phyloP scores from a whole-genome alignment of 768 basidiomycete species.

The Mycena polygramma region DNA sequence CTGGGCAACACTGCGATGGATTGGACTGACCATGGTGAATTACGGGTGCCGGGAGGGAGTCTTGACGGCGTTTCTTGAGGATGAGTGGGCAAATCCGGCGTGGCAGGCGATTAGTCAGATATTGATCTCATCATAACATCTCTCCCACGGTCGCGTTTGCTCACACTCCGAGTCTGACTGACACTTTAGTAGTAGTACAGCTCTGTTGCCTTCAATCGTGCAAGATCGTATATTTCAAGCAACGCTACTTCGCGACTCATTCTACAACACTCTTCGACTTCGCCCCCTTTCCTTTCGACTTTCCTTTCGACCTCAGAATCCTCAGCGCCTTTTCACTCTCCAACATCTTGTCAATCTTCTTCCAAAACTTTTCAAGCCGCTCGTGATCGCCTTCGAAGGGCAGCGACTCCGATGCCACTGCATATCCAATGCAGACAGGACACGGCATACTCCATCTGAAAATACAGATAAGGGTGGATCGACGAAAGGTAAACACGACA shows the following conservation, averaged over 20 bases:
- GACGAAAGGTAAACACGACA: no score
- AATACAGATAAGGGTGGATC: neutral
- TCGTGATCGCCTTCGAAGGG: slow-evolving; percentile 15
- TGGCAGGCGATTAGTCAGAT: no score
- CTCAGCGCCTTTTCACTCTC: neutral
- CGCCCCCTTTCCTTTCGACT: neutral
- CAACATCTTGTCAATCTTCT: slow-evolving; percentile 24
- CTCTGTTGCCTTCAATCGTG: no score
- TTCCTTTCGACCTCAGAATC: neutral
- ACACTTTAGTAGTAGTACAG: no score
- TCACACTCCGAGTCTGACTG: no score
- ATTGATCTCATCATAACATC: no score
- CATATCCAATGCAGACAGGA: slow-evolving; percentile 30
- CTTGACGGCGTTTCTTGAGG: slow-evolving; percentile 31
- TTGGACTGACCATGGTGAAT: slow-evolving; percentile 62
- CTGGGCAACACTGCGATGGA: neutral
- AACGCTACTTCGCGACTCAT: no score
- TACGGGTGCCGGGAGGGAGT: slow-evolving; percentile 54
- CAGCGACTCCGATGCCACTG: neutral
- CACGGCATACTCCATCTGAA: slow-evolving; percentile 22
- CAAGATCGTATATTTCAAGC: no score
- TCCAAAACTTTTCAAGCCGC: slow-evolving; percentile 15
- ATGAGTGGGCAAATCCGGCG: no score
- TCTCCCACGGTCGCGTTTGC: no score
- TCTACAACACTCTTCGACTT: no score